These are phyloP conservation scores for Naganishia onofrii DNA, from an alignment of 768 basidiomycete genomes.

Conservation along the genomic window DNA sequence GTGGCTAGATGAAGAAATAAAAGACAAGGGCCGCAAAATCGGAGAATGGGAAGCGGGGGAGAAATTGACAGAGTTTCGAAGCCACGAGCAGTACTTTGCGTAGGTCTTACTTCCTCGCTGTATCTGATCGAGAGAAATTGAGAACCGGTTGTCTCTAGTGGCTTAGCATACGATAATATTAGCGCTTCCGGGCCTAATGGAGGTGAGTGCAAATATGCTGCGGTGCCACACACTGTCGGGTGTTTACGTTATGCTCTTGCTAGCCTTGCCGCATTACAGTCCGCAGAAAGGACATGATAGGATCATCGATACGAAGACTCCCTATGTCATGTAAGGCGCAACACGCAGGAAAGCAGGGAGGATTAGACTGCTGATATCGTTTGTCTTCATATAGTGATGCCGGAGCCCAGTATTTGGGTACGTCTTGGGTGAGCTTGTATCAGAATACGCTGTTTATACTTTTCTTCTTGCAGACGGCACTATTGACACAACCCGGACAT, in stretches of 20 bases:
- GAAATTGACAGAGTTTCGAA: conserved; percentile 57
- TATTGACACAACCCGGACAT: conserved; percentile 57
- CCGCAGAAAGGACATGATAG: conserved; percentile 68
- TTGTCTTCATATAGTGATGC: conserved; percentile 65
- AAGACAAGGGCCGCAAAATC: conserved; percentile 68
- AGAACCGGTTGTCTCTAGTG: conserved; percentile 64
- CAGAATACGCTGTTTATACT: neutral
- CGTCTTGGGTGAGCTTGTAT: conserved; percentile 4
- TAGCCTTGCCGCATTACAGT: conserved; percentile 86
- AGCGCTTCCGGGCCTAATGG: conserved; percentile 87
- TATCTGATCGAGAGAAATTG: conserved; percentile 67
- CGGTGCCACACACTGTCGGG: neutral
- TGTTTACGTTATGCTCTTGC: conserved; percentile 12
- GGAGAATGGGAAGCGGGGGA: conserved; percentile 90
- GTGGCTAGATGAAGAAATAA: conserved; percentile 80
- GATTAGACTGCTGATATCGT: neutral
- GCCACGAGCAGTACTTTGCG: conserved; percentile 46
- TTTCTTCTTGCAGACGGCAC: conserved; percentile 78
- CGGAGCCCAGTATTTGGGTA: conserved; percentile 59
- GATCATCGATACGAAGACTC: conserved; percentile 71
- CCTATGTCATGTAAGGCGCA: conserved; percentile 77
- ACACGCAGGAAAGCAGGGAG: neutral
- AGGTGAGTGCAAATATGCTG: conserved; percentile 53
- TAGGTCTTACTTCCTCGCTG: conserved; percentile 29
- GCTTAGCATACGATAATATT: conserved; percentile 84